These are phyloP conservation scores for Terfezia boudieri DNA, from an alignment of 495 filamentous ascomycete species.

Conservation along the genomic window DNA sequence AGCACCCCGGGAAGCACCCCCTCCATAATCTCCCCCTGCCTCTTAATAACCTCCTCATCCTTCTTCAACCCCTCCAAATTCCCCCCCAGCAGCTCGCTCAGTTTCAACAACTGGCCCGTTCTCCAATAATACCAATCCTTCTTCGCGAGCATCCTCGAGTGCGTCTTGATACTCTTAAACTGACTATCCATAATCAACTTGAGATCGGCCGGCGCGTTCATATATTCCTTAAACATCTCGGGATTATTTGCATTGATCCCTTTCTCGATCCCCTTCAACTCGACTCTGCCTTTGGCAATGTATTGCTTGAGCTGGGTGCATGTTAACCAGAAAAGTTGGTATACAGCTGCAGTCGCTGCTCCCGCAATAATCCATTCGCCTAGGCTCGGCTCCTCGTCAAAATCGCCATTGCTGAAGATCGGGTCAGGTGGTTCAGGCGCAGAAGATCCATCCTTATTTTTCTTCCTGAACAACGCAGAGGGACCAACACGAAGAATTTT, in stretches of 20 bases:
- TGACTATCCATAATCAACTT: constrained; percentile 79
- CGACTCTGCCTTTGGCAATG: constrained; percentile 68
- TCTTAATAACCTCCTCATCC: constrained; percentile 44
- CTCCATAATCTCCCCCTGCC: constrained; percentile 43
- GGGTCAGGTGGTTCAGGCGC: not conserved
- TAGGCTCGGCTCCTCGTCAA: constrained; percentile 32
- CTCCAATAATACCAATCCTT: constrained; percentile 97
- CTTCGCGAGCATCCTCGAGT: constrained; percentile 72
- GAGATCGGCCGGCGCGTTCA: constrained; percentile 64
- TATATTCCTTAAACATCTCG: constrained; percentile 73
- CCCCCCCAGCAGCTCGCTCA: constrained; percentile 54
- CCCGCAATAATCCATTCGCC: constrained; percentile 70
- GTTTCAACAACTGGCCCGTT: constrained; percentile 63
- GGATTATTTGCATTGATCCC: constrained; percentile 78
- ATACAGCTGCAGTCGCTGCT: constrained; percentile 74
- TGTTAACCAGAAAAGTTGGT: constrained; percentile 63
- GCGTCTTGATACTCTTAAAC: constrained; percentile 86
- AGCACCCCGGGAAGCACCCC: constrained; percentile 40
- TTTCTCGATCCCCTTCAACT: constrained; percentile 70
- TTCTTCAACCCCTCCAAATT: constrained; percentile 52
- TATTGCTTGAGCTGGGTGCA: constrained; percentile 89
- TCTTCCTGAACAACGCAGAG: not conserved
- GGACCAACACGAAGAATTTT: not conserved
- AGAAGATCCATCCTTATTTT: not conserved
- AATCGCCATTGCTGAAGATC: constrained; percentile 20